Conservation (phyloP, 345 rosid species). For the Eucalyptus pauciflora region DNA sequence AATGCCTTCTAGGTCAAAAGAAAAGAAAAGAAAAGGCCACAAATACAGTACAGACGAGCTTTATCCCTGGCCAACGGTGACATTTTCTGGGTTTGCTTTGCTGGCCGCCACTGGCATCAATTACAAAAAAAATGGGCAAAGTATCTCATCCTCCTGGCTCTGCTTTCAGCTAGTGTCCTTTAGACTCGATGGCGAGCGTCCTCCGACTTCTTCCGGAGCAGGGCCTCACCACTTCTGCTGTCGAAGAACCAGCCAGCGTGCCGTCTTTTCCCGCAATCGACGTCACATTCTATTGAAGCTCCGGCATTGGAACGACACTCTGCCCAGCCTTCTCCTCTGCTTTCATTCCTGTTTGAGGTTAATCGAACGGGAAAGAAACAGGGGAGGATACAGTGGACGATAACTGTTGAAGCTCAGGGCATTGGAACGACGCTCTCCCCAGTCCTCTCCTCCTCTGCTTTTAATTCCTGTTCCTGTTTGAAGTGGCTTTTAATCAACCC, state of each 20-base stretch:
- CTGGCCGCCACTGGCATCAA: not conserved
- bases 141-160: not conserved
- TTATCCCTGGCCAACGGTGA: no score
- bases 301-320: not conserved
- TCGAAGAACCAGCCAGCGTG: not conserved
- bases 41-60: no score
- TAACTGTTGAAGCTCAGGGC: not conserved
- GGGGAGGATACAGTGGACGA: not conserved
- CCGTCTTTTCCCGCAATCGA: not conserved
- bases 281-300: not conserved
- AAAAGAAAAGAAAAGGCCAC: no score
- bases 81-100: no score
- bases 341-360: not conserved
- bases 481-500: not conserved
- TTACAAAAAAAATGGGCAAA: not conserved
- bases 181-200: no score
- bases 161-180: not conserved
- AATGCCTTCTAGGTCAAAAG: no score
- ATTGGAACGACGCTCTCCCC: not conserved
- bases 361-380: rapidly evolving
- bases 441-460: not conserved
- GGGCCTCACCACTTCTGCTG: not conserved
- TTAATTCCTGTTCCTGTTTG: not conserved
- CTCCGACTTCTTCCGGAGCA: not conserved
- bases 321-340: not conserved